phyloP scores from a whole-genome alignment of 495 filamentous ascomycete genomes.

The Beverwykella pulmonaria region DNA sequence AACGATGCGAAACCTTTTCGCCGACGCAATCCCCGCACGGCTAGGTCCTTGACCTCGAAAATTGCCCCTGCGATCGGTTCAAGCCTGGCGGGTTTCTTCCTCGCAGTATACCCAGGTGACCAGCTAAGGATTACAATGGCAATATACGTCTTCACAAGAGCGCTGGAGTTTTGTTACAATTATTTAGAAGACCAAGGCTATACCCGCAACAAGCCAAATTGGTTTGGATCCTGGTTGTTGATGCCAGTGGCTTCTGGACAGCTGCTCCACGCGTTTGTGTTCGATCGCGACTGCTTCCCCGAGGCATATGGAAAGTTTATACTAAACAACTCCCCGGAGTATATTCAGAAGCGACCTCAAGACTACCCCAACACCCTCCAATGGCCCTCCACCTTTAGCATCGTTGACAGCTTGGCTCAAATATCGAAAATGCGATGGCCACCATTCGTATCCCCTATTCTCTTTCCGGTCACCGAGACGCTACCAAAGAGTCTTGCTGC shows the following conservation, averaged over 20 bases:
- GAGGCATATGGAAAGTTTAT: conserved; percentile 72
- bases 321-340: conserved; percentile 71
- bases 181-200: conserved; percentile 76
- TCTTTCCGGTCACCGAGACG: conserved; percentile 67
- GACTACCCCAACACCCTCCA: conserved; percentile 64
- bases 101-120: conserved; percentile 75
- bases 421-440: conserved; percentile 85
- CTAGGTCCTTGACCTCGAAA: conserved; percentile 72
- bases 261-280: conserved; percentile 86
- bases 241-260: conserved; percentile 92
- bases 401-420: conserved; percentile 77
- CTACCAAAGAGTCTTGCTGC: conserved; percentile 66
- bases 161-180: conserved; percentile 87
- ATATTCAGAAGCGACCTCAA: conserved; percentile 73
- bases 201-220: conserved; percentile 72
- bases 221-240: conserved; percentile 96
- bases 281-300: conserved; percentile 88
- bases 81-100: conserved; percentile 76
- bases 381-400: conserved; percentile 76
- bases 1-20: conserved; percentile 76
- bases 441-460: conserved; percentile 84
- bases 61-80: conserved; percentile 88
- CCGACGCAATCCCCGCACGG: conserved; percentile 74
- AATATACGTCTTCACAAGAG: conserved; percentile 75
- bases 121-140: conserved; percentile 78